phyloP scores from a whole-genome alignment of 1,139 yeast genomes.

The Lodderomyces margitis region DNA sequence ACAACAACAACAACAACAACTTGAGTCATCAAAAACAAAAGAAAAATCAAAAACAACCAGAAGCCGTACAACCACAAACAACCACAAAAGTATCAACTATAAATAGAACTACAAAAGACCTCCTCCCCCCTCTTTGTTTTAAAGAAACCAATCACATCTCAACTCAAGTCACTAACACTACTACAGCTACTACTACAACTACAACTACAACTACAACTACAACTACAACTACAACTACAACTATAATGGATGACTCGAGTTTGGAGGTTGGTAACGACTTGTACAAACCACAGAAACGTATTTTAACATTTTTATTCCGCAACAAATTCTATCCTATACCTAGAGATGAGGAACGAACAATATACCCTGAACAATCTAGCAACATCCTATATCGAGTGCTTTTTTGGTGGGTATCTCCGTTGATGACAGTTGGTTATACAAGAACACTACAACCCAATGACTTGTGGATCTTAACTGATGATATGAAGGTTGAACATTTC shows the following conservation, averaged over 20 bases:
- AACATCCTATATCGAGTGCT: slow-evolving; percentile 35
- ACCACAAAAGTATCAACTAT: too few relatives aligned
- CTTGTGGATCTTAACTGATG: slow-evolving; percentile 51
- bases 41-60: too few relatives aligned
- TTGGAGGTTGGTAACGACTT: slow-evolving; percentile 15
- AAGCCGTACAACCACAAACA: too few relatives aligned
- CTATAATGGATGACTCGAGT: slow-evolving; percentile 12
- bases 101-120: background rate
- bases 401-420: slow-evolving; percentile 60
- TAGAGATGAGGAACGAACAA: slow-evolving; percentile 45
- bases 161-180: background rate
- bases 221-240: background rate
- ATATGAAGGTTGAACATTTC: slow-evolving; percentile 49
- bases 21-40: background rate
- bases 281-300: slow-evolving; percentile 18
- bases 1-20: background rate
- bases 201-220: background rate
- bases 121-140: too few relatives aligned
- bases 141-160: too few relatives aligned
- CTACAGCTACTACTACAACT: background rate
- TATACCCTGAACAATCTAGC: slow-evolving; percentile 35
- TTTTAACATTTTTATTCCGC: slow-evolving; percentile 17
- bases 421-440: slow-evolving; percentile 61
- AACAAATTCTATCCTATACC: slow-evolving; percentile 41
- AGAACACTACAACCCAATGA: slow-evolving; percentile 67